Evolutionary conservation across 495 filamentous ascomycete species (phyloP).

Genomic region (Daldinia grandis): DNA sequence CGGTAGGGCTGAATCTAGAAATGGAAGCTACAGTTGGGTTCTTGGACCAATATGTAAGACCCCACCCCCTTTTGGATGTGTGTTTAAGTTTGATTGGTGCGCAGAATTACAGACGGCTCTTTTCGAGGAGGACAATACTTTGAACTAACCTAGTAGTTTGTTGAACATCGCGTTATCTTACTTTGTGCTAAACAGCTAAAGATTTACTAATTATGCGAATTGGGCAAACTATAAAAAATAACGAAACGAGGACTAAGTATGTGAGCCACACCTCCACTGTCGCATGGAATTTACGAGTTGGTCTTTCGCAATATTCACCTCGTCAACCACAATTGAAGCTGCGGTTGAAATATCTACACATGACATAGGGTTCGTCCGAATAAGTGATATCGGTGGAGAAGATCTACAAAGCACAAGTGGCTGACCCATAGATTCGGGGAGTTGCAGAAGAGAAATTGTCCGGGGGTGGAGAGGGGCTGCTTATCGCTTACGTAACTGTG

Average conservation of each 20-base stretch:
- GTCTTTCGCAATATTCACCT: neutral
- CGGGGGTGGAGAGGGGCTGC: conserved; percentile 38
- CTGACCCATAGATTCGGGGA: conserved; percentile 32
- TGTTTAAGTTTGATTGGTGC: conserved; percentile 41
- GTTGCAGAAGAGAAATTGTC: conserved; percentile 21
- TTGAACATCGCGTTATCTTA: neutral
- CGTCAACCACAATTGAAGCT: neutral
- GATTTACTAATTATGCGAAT: neutral
- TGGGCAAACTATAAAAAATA: neutral
- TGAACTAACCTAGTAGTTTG: conserved; percentile 12
- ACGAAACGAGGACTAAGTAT: neutral
- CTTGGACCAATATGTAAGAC: conserved; percentile 36
- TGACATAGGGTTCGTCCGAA: conserved; percentile 15
- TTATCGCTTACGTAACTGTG: conserved; percentile 39
- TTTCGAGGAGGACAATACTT: conserved; percentile 18
- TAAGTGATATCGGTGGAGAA: conserved; percentile 27
- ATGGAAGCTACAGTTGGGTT: conserved; percentile 30
- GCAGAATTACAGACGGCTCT: conserved; percentile 26
- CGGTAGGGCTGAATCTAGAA: conserved; percentile 43
- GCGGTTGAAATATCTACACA: conserved; percentile 14
- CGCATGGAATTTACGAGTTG: neutral
- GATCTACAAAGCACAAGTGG: conserved; percentile 28
- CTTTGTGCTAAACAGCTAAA: neutral
- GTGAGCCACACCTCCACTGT: neutral
- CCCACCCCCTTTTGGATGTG: conserved; percentile 42